These are phyloP conservation scores for Cnidoscolus chayamansa DNA, from an alignment of 441 rosid species.

Conservation along the genomic window DNA sequence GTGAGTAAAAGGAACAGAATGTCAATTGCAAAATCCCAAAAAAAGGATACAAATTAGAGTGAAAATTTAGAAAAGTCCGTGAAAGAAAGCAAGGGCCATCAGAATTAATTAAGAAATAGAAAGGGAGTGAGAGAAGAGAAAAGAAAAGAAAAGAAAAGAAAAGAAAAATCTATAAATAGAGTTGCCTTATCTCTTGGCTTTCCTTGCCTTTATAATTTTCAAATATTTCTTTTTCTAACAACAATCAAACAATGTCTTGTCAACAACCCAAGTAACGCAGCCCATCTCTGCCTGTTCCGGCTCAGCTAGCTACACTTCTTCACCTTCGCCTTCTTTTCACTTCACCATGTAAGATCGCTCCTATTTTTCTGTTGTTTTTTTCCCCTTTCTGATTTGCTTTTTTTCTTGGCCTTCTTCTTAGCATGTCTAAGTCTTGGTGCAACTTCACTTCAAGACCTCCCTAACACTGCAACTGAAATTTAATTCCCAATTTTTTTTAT, in stretches of 20 bases:
- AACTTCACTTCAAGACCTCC: conserved; percentile 47
- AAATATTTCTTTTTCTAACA: conserved; percentile 43
- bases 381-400: conserved; percentile 15
- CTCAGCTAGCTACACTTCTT: conserved; percentile 13
- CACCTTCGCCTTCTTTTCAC: conserved; percentile 17
- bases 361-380: conserved; percentile 6
- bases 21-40: conserved; percentile 17
- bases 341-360: conserved; percentile 2
- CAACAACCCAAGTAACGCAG: conserved; percentile 64
- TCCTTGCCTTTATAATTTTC: conserved; percentile 40
- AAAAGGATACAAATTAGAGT: conserved; percentile 3
- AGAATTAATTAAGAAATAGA: conserved; percentile 10
- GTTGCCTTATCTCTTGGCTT: conserved; percentile 41
- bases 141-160: neutral
- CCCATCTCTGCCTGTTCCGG: conserved; percentile 43
- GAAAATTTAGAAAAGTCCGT: conserved; percentile 26
- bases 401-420: conserved; percentile 4
- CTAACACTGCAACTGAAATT: conserved; percentile 12
- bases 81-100: conserved; percentile 15
- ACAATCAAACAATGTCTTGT: conserved; percentile 57
- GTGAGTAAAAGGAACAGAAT: neutral
- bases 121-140: neutral
- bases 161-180: conserved; percentile 16
- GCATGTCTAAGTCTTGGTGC: conserved; percentile 39
- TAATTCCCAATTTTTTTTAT: conserved; percentile 19